Evolutionary conservation across 2,329 filamentous ascomycete genomes (phyloP), one percentile per base, ranked within the genome.

Genomic region (Nothophoma quercina): DNA sequence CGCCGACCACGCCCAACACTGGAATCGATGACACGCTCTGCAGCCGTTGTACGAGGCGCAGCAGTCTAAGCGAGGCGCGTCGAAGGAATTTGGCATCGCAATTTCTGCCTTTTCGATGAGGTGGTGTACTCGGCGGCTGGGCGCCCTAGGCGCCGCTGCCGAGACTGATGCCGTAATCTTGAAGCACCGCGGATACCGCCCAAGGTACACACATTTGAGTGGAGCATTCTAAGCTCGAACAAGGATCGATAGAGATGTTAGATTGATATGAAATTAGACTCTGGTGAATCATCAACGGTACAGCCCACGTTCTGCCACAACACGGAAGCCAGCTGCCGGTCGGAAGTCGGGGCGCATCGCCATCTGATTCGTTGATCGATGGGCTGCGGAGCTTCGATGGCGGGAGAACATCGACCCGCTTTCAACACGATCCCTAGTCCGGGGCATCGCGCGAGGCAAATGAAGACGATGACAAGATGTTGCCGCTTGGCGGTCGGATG

Each of bases 391-490:
- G 42, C 3, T 34, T 47, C 25, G 35, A 55, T 42, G 46, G 36
- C 51, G 51, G 51, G 45, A 50, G 45, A 50, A 50, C 41, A 55
- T 55, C 51, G 45, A 55, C 41, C 51, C 51, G 57, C 51, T 48
- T 43, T 32, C 38, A 48, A 43, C 26, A 43, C 43, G 43, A 39
- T 43, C 21, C 43, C 44, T 40, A 39, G 34, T 53, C 43, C 22
- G 43, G 50, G 43, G 26, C 33, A 26, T 48, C 26, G 38, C 28
- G 56, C 58, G 53, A 54, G 19, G 45, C 22, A 52, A 55, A 55
- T 26, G 47, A 53, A 55, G 56, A 47, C 30, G 26, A 46, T 45
- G 47, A 47, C 51, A 55, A 48, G 43, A 53, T 25, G 39, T 39
- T 29, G 43, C 39, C 33, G 39, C 50, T 53, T 53, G 50, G 50